Evolutionary conservation across 495 filamentous ascomycete genomes (phyloP), one percentile per base, ranked within the genome.

Genomic region (Daldinia grandis): DNA sequence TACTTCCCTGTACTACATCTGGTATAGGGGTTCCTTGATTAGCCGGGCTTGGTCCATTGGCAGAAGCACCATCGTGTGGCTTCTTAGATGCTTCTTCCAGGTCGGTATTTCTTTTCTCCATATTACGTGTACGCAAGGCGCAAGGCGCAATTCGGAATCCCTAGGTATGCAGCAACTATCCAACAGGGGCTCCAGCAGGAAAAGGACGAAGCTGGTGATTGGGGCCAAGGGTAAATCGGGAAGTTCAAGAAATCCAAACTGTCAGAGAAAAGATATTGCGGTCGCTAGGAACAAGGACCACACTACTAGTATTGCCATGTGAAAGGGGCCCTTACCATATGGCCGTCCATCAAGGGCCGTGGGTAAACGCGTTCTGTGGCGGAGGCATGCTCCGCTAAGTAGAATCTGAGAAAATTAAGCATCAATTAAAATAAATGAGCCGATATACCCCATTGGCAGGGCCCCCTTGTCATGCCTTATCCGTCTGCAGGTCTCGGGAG

Each of bases 401-500:
- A 58, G 30, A 54, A 66, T 30, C 58, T 51, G 27, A 27, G 21
- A 74, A 51, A 44, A 63, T 67, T 64, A 72, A 64, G 70, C 68
- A 74, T 74, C 75, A 74, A 74, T 68, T 50, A 72, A 66, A 67
- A 68, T 73, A 72, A 64, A 72, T 67, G 66, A 75, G 44, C 63
- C 44, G 63, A 60, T 74, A 74, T 74, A 70, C 21, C 65, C 70
- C 51, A 69, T 73, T 69, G 70, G 70, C 65, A 73, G 70, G 70
- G 24, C n/a, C 60, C 50, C 65, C 70, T 57, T 58, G 64, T 69
- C 65, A 57, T 68, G 61, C 70, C 70, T 73, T 73, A 73, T 73
- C 70, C 70, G 70, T 49, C 51, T 69, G 66, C 70, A 73, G 44
- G 70, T 73, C 65, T 73, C 70, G 70, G 70, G 70, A 73, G 70